phyloP scores from a whole-genome alignment of 495 filamentous ascomycete genomes.

The Hyaloscypha hepaticicola region DNA sequence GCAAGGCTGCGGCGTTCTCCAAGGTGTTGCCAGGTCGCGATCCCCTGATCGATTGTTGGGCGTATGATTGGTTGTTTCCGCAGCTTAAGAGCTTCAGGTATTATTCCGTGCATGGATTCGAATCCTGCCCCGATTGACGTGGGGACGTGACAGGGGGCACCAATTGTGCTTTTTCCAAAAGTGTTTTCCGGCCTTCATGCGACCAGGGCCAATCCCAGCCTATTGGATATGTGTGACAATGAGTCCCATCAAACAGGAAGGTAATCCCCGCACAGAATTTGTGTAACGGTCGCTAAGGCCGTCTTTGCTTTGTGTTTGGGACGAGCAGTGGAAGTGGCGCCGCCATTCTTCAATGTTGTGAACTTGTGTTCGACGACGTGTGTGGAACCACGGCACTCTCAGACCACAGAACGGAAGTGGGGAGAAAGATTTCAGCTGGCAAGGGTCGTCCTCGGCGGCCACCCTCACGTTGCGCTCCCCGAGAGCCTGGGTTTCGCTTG shows the following conservation, averaged over 20 bases:
- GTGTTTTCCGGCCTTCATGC: background rate
- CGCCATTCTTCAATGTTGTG: background rate
- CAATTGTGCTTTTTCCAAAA: background rate
- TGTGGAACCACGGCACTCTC: background rate
- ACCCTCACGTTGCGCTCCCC: background rate
- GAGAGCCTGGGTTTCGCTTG: background rate
- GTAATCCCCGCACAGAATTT: background rate
- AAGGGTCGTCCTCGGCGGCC: background rate
- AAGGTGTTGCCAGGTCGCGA: background rate
- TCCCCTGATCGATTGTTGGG: background rate
- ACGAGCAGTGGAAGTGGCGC: background rate
- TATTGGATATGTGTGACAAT: too few relatives aligned
- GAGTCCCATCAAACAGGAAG: background rate
- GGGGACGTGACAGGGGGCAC: background rate
- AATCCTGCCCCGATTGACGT: background rate
- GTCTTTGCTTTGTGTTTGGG: background rate
- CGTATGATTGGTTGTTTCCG: background rate
- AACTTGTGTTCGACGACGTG: background rate
- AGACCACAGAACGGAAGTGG: background rate
- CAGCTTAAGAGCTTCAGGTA: background rate
- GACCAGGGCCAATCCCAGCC: background rate
- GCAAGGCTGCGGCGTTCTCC: background rate
- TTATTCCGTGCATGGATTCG: background rate
- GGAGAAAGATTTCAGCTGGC: background rate
- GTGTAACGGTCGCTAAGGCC: background rate